phyloP scores from a whole-genome alignment of 1,284 basidiomycete species.

The Malassezia dermatis region DNA sequence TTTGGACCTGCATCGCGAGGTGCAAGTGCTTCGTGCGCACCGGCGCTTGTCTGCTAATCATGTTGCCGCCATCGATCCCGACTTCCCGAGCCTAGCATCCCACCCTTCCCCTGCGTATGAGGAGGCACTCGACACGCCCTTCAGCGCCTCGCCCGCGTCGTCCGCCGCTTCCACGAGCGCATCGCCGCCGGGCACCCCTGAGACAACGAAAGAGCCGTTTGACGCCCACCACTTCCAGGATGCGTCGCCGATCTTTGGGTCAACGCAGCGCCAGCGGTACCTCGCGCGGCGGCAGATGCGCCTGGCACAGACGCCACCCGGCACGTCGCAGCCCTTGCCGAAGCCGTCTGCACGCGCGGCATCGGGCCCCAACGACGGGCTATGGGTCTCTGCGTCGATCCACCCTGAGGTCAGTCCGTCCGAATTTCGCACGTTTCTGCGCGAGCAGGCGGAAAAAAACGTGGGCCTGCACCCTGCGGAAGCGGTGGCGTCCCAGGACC shows the following conservation, averaged over 20 bases:
- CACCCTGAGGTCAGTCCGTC: slow-evolving; percentile 95
- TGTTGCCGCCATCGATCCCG: slow-evolving; percentile 39
- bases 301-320: background rate
- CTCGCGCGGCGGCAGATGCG: slow-evolving; percentile 3
- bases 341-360: background rate
- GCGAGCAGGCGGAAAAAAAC: slow-evolving; percentile 64
- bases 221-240: background rate
- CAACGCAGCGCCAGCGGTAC: slow-evolving; percentile 6
- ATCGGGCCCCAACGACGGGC: background rate
- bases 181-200: slow-evolving; percentile 5
- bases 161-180: background rate
- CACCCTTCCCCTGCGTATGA: slow-evolving; percentile 9
- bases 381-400: slow-evolving; percentile 92
- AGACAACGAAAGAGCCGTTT: background rate
- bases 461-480: slow-evolving; percentile 23
- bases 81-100: slow-evolving; percentile 29
- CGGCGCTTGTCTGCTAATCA: slow-evolving; percentile 37
- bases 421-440: slow-evolving; percentile 86
- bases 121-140: background rate
- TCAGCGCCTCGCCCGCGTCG: background rate
- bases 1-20: slow-evolving; percentile 40
- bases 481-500: background rate
- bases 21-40: slow-evolving; percentile 43
- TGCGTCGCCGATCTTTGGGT: slow-evolving; percentile 13
- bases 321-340: background rate